Conservation (phyloP, 2,329 filamentous ascomycete genomes). For the Colletotrichum theobromicola region DNA sequence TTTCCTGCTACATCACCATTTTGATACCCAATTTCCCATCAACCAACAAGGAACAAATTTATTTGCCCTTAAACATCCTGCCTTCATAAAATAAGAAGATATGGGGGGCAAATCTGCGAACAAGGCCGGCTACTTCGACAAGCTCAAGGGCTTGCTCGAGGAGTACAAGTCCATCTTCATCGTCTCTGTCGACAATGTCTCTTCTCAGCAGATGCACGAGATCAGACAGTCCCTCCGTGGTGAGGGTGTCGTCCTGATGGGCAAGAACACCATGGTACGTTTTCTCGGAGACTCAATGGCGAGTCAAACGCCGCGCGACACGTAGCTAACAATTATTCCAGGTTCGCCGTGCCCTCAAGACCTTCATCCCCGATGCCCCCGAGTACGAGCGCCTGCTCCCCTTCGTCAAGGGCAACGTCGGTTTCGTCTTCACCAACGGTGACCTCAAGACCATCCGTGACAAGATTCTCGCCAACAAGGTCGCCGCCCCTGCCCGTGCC, state of each 20-base stretch:
- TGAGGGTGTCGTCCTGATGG: constrained; percentile 96
- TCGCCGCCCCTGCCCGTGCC: constrained; percentile 96
- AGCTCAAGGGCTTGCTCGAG: constrained; percentile 97
- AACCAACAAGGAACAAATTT: constrained; percentile 26
- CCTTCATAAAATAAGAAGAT: constrained; percentile 89
- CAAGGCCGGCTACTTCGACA: constrained; percentile 99
- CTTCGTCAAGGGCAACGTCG: constrained; percentile 95
- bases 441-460: constrained; percentile 93
- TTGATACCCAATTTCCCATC: constrained; percentile 22
- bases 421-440: constrained; percentile 99
- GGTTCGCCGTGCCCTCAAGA: constrained; percentile 97
- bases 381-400: constrained; percentile 99
- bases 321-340: constrained; percentile 34
- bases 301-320: not conserved
- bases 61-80: constrained; percentile 96
- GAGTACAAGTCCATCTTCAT: constrained; percentile 98
- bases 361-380: constrained; percentile 86
- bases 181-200: constrained; percentile 98
- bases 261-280: constrained; percentile 99
- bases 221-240: constrained; percentile 91
- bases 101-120: constrained; percentile 97
- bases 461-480: constrained; percentile 96
- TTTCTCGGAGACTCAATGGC: not conserved
- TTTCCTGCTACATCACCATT: constrained; percentile 16
- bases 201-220: constrained; percentile 99